phyloP scores from a whole-genome alignment of 768 basidiomycete genomes.

The Mrakia blollopis region DNA sequence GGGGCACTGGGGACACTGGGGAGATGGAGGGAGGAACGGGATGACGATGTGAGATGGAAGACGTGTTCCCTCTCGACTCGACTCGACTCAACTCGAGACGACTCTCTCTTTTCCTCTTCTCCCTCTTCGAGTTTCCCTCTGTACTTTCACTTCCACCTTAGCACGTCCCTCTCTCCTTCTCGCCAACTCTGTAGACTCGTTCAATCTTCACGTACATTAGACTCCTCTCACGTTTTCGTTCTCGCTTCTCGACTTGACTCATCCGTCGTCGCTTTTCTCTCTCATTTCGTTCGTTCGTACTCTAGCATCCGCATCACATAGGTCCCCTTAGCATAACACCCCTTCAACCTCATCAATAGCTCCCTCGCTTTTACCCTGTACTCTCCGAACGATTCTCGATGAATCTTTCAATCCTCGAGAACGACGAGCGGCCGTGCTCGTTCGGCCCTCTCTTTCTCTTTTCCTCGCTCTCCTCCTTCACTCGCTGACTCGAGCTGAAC shows the following conservation, averaged over 20 bases:
- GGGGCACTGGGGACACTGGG: slow-evolving; percentile 31
- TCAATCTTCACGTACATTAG: neutral
- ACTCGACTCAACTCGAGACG: no score
- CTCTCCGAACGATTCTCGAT: no score
- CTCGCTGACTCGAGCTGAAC: no score
- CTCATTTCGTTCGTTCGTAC: no score
- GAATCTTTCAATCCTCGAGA: no score
- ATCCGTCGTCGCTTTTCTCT: neutral
- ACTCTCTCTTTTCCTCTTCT: neutral
- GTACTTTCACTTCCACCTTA: neutral
- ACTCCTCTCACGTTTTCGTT: neutral
- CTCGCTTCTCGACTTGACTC: neutral
- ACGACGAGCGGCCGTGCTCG: no score
- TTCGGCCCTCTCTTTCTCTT: no score
- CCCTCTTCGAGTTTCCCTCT: neutral
- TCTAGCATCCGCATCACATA: no score
- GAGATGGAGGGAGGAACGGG: neutral
- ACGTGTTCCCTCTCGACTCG: neutral
- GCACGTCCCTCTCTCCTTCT: neutral
- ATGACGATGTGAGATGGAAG: neutral
- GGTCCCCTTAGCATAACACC: no score
- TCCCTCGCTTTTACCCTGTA: no score
- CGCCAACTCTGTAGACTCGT: neutral
- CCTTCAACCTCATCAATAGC: no score
- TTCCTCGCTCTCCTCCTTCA: no score